Base-by-base conservation (phyloP, 2,329 filamentous ascomycete genomes). In the Xylariaceae sp. region DNA sequence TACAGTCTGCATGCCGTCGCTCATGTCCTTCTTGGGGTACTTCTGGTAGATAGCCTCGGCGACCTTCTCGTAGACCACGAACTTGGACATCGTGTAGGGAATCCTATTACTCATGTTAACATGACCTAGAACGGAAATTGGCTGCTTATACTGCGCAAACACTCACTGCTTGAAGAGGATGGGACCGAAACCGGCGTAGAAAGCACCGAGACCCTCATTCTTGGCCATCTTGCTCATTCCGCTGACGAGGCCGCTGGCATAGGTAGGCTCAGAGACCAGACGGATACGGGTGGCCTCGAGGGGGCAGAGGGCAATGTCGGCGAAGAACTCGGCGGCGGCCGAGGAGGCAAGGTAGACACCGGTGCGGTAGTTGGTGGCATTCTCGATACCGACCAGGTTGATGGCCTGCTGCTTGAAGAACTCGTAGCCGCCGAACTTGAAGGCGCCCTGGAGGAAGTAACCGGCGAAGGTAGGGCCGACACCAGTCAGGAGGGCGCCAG, bases 371-470 rank as follows among this genome's bases (percentile, higher is more conserved):
- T 78, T 70, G 52, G 65, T 62, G 49, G 77, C 77, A 44, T 66
- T 70, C 58, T 81, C 77, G 54, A 77, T 72, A 50, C 81, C 80
- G 50, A 85, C 57, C 36, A 67, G 39, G 67, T 80, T 78, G 64
- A 86, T 84, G 51, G 68, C 70, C 63, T 84, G 80, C 65, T 83
- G 75, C 76, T 86, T 86, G 76, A 86, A 86, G 67, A 85, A 78
- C 64, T 86, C 81, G 61, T 86, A 86, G 60, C 81, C 81, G 58
- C 81, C 81, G 63, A 85, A 85, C 67, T 86, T 85, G 75, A 85
- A 79, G 51, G 80, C 79, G 56, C 80, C 80, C 67, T 85, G 80
- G 47, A 85, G 75, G 75, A 85, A 85, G 70, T 85, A 85, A 60
- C 80, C 80, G 42, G 80, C 79, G 49, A 74, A 73, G 55, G 80